phyloP scores from a whole-genome alignment of 2,329 filamentous ascomycete genomes.

The Xylariales sp. region DNA sequence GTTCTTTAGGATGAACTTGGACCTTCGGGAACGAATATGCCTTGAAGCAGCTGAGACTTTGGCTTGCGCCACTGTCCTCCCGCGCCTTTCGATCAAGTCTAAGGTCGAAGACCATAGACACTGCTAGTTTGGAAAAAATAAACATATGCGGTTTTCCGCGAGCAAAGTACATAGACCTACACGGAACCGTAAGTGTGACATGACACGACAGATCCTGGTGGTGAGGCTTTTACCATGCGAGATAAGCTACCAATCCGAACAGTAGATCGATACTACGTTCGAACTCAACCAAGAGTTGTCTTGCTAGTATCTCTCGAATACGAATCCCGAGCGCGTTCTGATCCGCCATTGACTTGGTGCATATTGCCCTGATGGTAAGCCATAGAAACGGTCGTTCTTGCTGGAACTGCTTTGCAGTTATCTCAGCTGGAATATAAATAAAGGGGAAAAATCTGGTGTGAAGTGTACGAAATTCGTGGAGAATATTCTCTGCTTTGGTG shows the following conservation, averaged over 20 bases:
- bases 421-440: constrained; percentile 20
- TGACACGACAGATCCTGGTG: too few species aligned
- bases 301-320: constrained; percentile 38
- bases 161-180: constrained; percentile 32
- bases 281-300: constrained; percentile 42
- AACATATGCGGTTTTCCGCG: constrained; percentile 39
- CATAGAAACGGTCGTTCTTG: constrained; percentile 39
- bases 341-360: constrained; percentile 35
- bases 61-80: constrained; percentile 16
- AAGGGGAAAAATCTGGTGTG: constrained; percentile 23
- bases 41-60: constrained; percentile 11
- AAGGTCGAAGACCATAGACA: constrained; percentile 41
- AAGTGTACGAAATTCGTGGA: constrained; percentile 19
- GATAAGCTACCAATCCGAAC: constrained; percentile 41
- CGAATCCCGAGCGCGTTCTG: constrained; percentile 35
- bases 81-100: constrained; percentile 31
- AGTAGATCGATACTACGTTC: constrained; percentile 49
- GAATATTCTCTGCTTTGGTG: constrained; percentile 17
- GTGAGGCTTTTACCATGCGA: constrained; percentile 39
- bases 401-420: constrained; percentile 18
- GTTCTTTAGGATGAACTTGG: constrained; percentile 7
- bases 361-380: constrained; percentile 43
- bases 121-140: constrained; percentile 37
- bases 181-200: too few species aligned
- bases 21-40: constrained; percentile 19